Evolutionary conservation across 495 filamentous ascomycete species (phyloP), one percentile per base, ranked within the genome.

Genomic region (Aspergillus taichungensis): DNA sequence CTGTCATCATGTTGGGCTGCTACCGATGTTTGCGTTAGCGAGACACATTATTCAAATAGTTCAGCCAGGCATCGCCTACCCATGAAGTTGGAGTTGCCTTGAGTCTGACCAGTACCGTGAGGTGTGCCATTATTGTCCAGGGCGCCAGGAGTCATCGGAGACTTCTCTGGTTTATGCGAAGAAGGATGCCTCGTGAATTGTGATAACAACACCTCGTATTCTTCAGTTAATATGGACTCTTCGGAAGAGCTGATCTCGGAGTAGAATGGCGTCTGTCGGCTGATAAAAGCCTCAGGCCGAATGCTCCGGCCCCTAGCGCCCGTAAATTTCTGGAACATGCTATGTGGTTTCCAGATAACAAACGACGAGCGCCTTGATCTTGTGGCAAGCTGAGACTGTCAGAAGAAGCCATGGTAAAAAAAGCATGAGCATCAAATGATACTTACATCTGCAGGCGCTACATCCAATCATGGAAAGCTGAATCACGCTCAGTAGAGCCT

Each of bases 171-270:
- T 34, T 46, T 40, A n/a, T 48, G 35, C 7, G 49, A 43, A 1
- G 55, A 39, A 1, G 55, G 35, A 18, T 42, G 37, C 38, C 39
- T 40, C 35, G 53, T 59, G 42, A 60, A 64, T 29, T 50, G 47
- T 13, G 42, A 47, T 6, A 60, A 42, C 5, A 64, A 30, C 6
- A 48, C 43, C 27, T 56, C 31, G 1, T 52, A 49, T 24, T 59
- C 54, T 13, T 44, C 47, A 18, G 45, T 43, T n/a, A 24, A 24
- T 24, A 52, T 24, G 10, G 47, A 44, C 5, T 47, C 40, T 30
- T 53, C 47, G 0, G 50, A 49, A 30, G 51, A 47, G 45, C 48
- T 47, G 6, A 51, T 14, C 29, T 40, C 37, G 10, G 28, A 18
- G 18, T 34, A 35, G 11, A 6, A 3, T 12, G 37, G 18, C 18